These are phyloP conservation scores for Trichoderma sp. DNA, from an alignment of 2,329 filamentous ascomycete species.

Conservation along the genomic window DNA sequence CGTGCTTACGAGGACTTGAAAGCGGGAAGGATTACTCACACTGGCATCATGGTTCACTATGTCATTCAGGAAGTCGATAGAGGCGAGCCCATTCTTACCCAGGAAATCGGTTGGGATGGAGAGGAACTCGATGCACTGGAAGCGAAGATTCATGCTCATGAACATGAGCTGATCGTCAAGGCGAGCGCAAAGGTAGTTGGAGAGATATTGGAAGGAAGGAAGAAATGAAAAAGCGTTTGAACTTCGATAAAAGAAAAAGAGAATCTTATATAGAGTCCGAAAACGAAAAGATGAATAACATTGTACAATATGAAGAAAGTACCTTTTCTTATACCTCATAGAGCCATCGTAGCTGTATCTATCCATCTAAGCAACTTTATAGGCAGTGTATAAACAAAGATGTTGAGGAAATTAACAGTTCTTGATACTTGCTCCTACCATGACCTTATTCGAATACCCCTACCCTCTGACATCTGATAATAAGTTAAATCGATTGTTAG, in stretches of 20 bases:
- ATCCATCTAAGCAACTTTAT: no score
- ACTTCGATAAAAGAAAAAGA: neutral
- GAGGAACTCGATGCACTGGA: conserved; percentile 66
- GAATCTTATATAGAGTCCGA: neutral
- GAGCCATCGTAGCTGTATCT: neutral
- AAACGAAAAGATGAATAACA: neutral
- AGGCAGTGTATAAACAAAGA: no score
- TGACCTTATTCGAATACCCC: no score
- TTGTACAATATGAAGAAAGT: neutral
- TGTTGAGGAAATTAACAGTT: no score
- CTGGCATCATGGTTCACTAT: conserved; percentile 88
- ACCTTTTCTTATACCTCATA: neutral
- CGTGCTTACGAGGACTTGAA: conserved; percentile 72
- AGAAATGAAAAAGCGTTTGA: neutral
- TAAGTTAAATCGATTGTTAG: no score
- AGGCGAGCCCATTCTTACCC: conserved; percentile 42
- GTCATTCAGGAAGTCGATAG: conserved; percentile 53
- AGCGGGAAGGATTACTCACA: conserved; percentile 61
- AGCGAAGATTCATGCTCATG: conserved; percentile 69
- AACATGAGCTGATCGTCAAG: conserved; percentile 77
- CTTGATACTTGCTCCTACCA: no score
- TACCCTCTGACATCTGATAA: no score
- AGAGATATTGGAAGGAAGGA: conserved; percentile 34
- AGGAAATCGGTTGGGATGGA: conserved; percentile 64
- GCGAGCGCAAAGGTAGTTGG: conserved; percentile 55